These are phyloP conservation scores for Aureobasidium uvarum DNA, from an alignment of 2,329 filamentous ascomycete genomes.

Conservation along the genomic window DNA sequence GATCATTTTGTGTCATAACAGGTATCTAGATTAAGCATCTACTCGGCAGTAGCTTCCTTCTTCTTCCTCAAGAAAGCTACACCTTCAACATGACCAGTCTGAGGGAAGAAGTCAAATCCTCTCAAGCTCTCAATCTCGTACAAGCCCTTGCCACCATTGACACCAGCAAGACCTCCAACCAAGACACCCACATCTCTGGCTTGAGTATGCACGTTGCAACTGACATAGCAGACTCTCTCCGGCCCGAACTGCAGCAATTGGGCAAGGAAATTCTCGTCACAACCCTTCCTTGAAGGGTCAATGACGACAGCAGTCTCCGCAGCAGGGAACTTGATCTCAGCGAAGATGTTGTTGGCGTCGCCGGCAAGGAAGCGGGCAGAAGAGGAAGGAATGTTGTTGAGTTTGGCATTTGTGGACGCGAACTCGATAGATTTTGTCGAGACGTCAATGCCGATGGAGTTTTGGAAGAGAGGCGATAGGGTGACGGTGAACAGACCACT, in stretches of 20 bases:
- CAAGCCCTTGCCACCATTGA: conserved; percentile 42
- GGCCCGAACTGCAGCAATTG: conserved; percentile 80
- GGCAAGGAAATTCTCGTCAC: conserved; percentile 76
- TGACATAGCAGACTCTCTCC: conserved; percentile 83
- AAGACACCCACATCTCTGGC: conserved; percentile 87
- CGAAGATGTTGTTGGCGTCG: conserved; percentile 81
- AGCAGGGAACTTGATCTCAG: conserved; percentile 58
- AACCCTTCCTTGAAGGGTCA: conserved; percentile 95
- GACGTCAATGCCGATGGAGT: conserved; percentile 88
- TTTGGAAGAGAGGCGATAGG: conserved; percentile 74
- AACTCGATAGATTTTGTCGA: conserved; percentile 72
- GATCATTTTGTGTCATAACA: not conserved
- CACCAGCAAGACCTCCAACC: conserved; percentile 63
- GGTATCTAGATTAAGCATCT: not conserved
- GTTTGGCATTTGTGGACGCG: conserved; percentile 72
- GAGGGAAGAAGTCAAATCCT: conserved; percentile 97
- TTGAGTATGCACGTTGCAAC: conserved; percentile 97
- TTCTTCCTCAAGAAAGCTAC: conserved; percentile 58
- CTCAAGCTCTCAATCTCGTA: conserved; percentile 89
- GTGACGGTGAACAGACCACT: conserved; percentile 97
- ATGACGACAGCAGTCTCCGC: conserved; percentile 90
- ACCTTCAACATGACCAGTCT: conserved; percentile 68
- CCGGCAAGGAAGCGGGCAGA: conserved; percentile 85
- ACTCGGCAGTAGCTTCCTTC: conserved; percentile 19
- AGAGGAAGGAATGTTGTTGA: conserved; percentile 66